phyloP scores from a whole-genome alignment of 140 eudicot genomes.

The Erigeron philadelphicus region DNA sequence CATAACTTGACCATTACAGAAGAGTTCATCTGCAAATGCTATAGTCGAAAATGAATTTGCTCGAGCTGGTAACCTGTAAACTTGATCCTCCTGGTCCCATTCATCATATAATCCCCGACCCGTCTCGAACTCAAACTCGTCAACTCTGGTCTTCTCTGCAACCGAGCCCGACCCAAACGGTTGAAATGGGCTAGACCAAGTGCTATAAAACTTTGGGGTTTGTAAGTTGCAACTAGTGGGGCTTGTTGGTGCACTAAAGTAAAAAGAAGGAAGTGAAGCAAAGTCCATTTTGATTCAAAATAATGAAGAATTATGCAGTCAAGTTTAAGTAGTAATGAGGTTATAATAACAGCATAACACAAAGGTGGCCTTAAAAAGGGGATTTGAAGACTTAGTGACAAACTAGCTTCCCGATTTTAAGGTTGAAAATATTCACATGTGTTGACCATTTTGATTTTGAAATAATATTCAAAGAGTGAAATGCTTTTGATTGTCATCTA shows the following conservation, averaged over 20 bases:
- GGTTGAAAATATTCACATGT: slow-evolving; percentile 42
- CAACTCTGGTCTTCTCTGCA: slow-evolving; percentile 8
- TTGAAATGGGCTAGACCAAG: slow-evolving; percentile 34
- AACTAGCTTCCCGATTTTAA: slow-evolving; percentile 37
- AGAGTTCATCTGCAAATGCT: slow-evolving; percentile 55
- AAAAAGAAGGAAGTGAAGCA: slow-evolving; percentile 34
- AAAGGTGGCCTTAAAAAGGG: slow-evolving; percentile 22
- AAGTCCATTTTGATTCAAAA: slow-evolving; percentile 21
- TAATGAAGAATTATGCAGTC: neutral
- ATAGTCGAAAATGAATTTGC: slow-evolving; percentile 38
- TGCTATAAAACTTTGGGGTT: slow-evolving; percentile 33
- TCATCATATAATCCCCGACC: slow-evolving; percentile 9
- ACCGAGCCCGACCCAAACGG: slow-evolving; percentile 15
- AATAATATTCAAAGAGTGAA: slow-evolving; percentile 32
- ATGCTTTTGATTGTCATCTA: slow-evolving; percentile 39
- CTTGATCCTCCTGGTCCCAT: slow-evolving; percentile 20
- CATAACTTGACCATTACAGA: slow-evolving; percentile 51
- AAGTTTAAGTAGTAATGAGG: slow-evolving; percentile 13
- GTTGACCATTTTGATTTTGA: slow-evolving; percentile 35
- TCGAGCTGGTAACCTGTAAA: slow-evolving; percentile 25
- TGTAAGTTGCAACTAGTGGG: slow-evolving; percentile 24
- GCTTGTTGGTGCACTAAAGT: slow-evolving; percentile 45
- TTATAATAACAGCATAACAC: slow-evolving; percentile 3
- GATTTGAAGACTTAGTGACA: slow-evolving; percentile 31
- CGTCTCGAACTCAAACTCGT: slow-evolving; percentile 26